A percentile compares a stretch with the other conserved stretches of the same genome.
phyloP scores from a whole-genome alignment of 73 alveolate species.

The Diophrys sp. region DNA sequence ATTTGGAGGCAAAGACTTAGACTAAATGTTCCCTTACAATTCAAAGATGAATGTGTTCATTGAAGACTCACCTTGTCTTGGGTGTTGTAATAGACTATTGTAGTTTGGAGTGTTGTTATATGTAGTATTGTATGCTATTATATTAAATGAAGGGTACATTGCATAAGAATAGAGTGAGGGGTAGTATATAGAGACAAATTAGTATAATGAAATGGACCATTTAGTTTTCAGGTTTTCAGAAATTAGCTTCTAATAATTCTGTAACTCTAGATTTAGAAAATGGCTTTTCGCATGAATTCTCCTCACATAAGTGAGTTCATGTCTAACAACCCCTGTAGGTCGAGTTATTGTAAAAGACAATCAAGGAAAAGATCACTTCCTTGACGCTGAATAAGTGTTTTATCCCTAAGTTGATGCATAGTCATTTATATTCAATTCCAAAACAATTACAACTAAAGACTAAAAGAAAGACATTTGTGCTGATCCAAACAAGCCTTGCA shows the following conservation, averaged over 20 bases:
- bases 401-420: not conserved
- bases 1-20: not conserved
- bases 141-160: not conserved
- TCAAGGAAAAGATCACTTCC: not conserved
- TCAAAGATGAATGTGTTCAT: not conserved
- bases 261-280: too few species aligned
- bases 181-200: not conserved
- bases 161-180: not conserved
- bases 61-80: not conserved
- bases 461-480: too few species aligned
- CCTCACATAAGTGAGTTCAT: too few species aligned
- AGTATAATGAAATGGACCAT: too few species aligned
- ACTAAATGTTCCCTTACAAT: not conserved
- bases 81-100: not conserved
- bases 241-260: too few species aligned
- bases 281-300: too few species aligned
- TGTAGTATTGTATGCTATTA: not conserved
- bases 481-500: too few species aligned
- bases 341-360: not conserved
- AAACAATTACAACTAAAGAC: not conserved
- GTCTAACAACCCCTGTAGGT: too few species aligned
- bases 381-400: not conserved
- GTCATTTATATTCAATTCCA: not conserved
- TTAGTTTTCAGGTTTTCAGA: too few species aligned
- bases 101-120: not conserved